Evolutionary conservation across 768 basidiomycete genomes (phyloP), one percentile per base, ranked within the genome.

Genomic region (Rhizopogon vesiculosus): DNA sequence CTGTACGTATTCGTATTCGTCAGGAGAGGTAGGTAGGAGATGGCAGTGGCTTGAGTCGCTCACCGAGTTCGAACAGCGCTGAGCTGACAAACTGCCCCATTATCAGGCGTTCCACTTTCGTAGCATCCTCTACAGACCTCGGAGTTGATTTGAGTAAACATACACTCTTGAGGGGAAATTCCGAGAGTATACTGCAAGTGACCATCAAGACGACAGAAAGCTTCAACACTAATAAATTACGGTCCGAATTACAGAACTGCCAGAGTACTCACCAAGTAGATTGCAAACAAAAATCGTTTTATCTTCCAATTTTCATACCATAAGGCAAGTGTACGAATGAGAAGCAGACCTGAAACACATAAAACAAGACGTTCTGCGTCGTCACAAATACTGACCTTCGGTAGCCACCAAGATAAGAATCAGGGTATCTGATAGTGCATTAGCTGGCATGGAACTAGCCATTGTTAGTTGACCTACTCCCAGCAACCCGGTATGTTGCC

Each of bases 291-390:
- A 33, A 51, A 13, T 16, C 8, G 31, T n/a, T 40, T 33, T 16
- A 40, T 54, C 7, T 42, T 40, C 22, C 9, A 33, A 29, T 46
- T 44, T 7, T 33, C 51, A 53, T 9, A 2, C 22, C 22, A 22
- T 22, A 57, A 45, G 5, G 56, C 56, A 31, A 52, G 51, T 13
- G 51, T 52, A 31, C 56, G 56, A 29, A 57, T 53, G 15, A 57
- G 40, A 40, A 57, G 52, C 9, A 57, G 52, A 10, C 56, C 56
- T 56, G 8, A 28, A 46, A n/a, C 22, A 29, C 28, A 48, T 16
- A 16, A 16, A 40, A 6, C 31, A 19, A 7, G 25, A 7, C 16
- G 25, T 19, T 19, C 5, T 22, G n/a, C 7, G n/a, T 8, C 16
- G 22, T 22, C 2, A 31, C 19, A 9, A 4, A 44, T 19, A 7